Evolutionary conservation across 169 alveolate genomes (phyloP), one percentile per base, ranked within the genome.

Genomic region (Eimeria zaria): DNA sequence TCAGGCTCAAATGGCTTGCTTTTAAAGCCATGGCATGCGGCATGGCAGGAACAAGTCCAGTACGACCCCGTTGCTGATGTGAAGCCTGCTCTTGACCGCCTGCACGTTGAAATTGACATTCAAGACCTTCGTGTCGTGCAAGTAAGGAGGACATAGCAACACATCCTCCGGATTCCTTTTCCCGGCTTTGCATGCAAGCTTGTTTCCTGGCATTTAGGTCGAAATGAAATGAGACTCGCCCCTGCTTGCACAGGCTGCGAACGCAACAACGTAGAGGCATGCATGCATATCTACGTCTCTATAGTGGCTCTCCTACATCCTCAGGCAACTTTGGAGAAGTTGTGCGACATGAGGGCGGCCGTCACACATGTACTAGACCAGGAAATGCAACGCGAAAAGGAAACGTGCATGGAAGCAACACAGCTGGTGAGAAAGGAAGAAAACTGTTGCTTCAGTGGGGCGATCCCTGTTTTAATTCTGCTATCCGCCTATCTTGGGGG

Each of bases 121-220:
- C 94, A 87, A 46, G 94, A 87, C 33, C 81, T 87, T 48, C 94
- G 94, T 33, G 94, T 87, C 51, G 94, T 87, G 69, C 94, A 87
- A 76, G 94, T 60, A 41, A 39, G 62, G 88, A 27, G 4, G 14
- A 1, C 51, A 18, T 53, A 73, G 83, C 83, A 36, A 16, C 83
- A 36, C 3, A 18, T 39, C n/a, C 53, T 20, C 53, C 83, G 20
- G 33, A 73, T 39, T 5, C 0, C 11, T 27, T 48, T 46, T n/a
- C 67, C 20, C 33, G 51, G 1, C 11, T 58, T 11, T 16, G 12
- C 76, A 41, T 12, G 76, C 58, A 39, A 20, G 39, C 8, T 44
- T 20, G 12, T 73, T 39, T 73, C 53, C 33, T 73, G 55, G 20
- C 53, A 0, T 39, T 41, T 53, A 39, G 83, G 51, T 18, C 51